phyloP scores from a whole-genome alignment of 2,329 filamentous ascomycete species.

The Neopestalotiopsis rosae region DNA sequence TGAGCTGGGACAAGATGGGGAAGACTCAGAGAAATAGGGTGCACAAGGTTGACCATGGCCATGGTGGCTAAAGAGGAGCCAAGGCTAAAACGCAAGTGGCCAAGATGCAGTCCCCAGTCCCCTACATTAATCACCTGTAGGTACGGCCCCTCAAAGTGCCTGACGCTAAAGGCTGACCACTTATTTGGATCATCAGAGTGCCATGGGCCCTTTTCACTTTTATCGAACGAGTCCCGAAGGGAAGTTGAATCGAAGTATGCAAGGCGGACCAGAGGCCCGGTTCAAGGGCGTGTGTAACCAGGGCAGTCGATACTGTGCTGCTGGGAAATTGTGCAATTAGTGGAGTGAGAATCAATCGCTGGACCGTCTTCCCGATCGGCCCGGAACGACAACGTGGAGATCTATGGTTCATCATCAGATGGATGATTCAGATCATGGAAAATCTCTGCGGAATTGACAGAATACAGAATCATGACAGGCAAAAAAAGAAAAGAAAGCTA shows the following conservation, averaged over 20 bases:
- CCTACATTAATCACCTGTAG: neutral
- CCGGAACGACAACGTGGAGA: neutral
- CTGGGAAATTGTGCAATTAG: neutral
- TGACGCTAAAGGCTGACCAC: constrained; percentile 2
- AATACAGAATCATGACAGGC: neutral
- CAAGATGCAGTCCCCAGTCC: neutral
- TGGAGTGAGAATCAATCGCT: neutral
- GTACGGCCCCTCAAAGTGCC: neutral
- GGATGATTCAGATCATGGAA: no score
- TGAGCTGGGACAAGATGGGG: neutral
- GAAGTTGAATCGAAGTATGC: neutral
- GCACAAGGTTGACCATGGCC: neutral
- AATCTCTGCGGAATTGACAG: neutral
- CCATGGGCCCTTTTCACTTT: neutral
- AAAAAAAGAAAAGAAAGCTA: neutral
- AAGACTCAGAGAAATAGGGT: neutral
- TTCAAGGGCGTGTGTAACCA: neutral
- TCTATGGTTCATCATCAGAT: neutral
- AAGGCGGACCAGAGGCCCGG: neutral
- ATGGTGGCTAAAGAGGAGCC: no score
- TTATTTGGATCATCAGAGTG: neutral
- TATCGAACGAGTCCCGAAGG: neutral
- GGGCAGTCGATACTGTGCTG: neutral
- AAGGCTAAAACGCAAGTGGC: neutral
- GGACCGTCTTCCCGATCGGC: neutral